Evolutionary conservation across 2,329 filamentous ascomycete species (phyloP), one percentile per base, ranked within the genome.

Genomic region (Fusarium sp.): DNA sequence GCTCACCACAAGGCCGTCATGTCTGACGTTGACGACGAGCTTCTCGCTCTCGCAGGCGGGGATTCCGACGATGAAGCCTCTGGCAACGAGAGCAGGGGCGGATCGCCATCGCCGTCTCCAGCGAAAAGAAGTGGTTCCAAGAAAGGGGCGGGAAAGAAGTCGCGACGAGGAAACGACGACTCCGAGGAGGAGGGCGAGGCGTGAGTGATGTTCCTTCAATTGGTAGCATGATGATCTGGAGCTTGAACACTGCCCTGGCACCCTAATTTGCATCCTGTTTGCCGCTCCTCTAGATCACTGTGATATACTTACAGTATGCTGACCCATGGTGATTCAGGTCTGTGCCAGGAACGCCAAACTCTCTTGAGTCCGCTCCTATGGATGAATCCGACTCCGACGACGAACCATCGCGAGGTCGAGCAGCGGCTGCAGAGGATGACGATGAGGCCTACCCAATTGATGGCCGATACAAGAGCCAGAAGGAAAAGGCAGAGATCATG

Each of bases 21-120:
- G 95, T 92, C 93, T 63, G 93, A 95, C 80, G 89, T 98, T 75
- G 95, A 98, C 81, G 95, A 95, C 78, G 95, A 98, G 85, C 91
- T 98, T 74, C 92, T 98, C 73, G 95, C 94, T 79, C 91, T 98
- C 74, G 96, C 95, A 61, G 96, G 94, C 78, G 94, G 93, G 75
- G 92, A 90, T 59, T 89, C 90, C 65, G 89, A 87, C 78, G 89
- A 89, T 76, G 89, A 90, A 82, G 88, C 80, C 56, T 82, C 85
- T 79, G 84, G 85, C 82, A 85, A 85, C 77, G 83, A 83, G 77
- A 86, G 89, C 81, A 84, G 89, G 78, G 85, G 87, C 74, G 86
- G 83, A 41, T 88, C 89, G 51, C 85, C 86, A 57, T 88, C 90
- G 70, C 84, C 87, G 69, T 83, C 86, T 71, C 78, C 82, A 10